Base-by-base conservation (phyloP, 2,329 filamentous ascomycete genomes). In the Septoria linicola region DNA sequence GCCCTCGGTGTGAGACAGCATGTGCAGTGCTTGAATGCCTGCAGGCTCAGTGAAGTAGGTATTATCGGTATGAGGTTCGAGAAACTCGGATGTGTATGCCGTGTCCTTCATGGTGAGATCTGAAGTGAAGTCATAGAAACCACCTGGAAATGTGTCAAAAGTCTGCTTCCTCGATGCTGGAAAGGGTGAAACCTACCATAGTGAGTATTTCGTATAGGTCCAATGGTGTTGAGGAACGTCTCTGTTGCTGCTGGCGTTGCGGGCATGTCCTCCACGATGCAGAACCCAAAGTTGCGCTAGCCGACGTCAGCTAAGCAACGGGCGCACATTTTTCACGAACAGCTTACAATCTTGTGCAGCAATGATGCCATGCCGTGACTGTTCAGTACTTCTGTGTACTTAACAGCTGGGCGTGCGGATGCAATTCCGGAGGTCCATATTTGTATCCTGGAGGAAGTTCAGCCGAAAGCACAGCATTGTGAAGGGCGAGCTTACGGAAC, bases 41-140 rank as follows among this genome's bases (percentile, higher is more conserved):
- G 88, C 85, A 0, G 93, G 92, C 57, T 97, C 92, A 17, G 83
- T 90, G 72, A 97, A 97, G 71, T 99, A 97, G 1, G 92, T 96
- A 5, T 83, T 97, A 72, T 99, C 93, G 1, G 92, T 97, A 70
- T 99, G 93, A 1, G 88, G 85, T 16, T 83, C 82, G 2, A 99
- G 80, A 1, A 84, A 84, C 43, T 93, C 78, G 62, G 87, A 89
- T 1, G 92, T 96, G 73, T 97, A 99, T 3, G 68, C 68, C 14
- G 68, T 71, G 44, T 70, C 68, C 59, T 91, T 91, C 65, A 86
- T 86, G 21, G 89, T 85, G 19, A 96, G 80, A 69, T 96, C 88
- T 4, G 91, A 87, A 1, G 88, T 88, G 69, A 97, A 97, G 70
- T 96, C 92, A 75, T 84, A 88, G 70, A 88, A 88, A 21, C 80